These are phyloP conservation scores for Candida sojae DNA, from an alignment of 1,139 yeast species.

Conservation along the genomic window DNA sequence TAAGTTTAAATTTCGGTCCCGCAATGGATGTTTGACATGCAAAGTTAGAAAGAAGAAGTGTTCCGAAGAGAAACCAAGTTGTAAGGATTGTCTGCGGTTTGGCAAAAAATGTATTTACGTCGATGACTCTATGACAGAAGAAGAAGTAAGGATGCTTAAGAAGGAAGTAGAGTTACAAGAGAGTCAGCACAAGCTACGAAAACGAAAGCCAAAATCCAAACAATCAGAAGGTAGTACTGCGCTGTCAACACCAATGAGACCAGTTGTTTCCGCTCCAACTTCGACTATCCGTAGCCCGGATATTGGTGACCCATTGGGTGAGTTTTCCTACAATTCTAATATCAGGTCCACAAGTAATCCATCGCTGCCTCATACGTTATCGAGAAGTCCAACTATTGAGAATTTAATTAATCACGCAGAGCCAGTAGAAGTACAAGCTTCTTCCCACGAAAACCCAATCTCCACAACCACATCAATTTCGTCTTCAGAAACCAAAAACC, in stretches of 20 bases:
- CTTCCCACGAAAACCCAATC: not conserved
- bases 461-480: not conserved
- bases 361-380: not conserved
- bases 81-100: conserved; percentile 60
- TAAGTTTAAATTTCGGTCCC: conserved; percentile 33
- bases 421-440: not conserved
- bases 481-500: too few species aligned
- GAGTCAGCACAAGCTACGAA: conserved; percentile 34
- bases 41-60: conserved; percentile 74
- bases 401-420: conserved; percentile 14
- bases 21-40: conserved; percentile 70
- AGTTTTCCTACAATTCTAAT: conserved; percentile 11
- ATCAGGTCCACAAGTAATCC: conserved; percentile 7
- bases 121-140: conserved; percentile 31
- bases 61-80: conserved; percentile 61
- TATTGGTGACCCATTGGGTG: conserved; percentile 6
- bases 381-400: conserved; percentile 15
- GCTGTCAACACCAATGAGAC: not conserved
- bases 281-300: not conserved
- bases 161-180: conserved; percentile 33
- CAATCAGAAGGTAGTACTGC: not conserved
- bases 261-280: not conserved
- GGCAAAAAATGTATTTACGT: conserved; percentile 52
- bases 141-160: conserved; percentile 24
- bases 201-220: conserved; percentile 24